phyloP scores from a whole-genome alignment of 2,329 filamentous ascomycete genomes.

The Aspergillus uvarum region DNA sequence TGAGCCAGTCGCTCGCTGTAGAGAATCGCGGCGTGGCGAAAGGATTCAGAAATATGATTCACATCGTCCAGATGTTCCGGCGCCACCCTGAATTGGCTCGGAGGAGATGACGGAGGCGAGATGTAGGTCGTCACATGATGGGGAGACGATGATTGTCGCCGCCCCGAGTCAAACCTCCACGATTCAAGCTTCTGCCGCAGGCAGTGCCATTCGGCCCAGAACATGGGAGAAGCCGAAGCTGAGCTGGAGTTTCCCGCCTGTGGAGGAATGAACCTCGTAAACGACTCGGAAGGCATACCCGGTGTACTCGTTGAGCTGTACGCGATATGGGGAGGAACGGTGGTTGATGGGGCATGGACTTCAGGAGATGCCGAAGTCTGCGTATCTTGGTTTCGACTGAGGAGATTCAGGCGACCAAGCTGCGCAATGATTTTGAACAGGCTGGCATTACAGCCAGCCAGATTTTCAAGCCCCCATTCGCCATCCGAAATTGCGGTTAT shows the following conservation, averaged over 20 bases:
- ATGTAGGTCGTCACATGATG: constrained; percentile 25
- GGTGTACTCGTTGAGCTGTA: constrained; percentile 26
- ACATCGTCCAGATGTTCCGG: constrained; percentile 70
- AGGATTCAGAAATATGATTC: constrained; percentile 81
- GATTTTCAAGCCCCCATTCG: constrained; percentile 75
- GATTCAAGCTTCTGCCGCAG: constrained; percentile 72
- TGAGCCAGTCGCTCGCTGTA: constrained; percentile 86
- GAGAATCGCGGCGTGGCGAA: constrained; percentile 82
- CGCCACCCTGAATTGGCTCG: constrained; percentile 38
- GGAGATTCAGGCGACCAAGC: constrained; percentile 78
- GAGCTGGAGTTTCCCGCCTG: constrained; percentile 20
- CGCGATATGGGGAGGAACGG: constrained; percentile 37
- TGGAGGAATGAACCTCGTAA: constrained; percentile 33
- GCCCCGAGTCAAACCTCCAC: constrained; percentile 68
- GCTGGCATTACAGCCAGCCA: constrained; percentile 81
- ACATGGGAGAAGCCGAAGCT: constrained; percentile 42
- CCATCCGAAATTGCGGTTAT: constrained; percentile 64
- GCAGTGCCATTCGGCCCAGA: constrained; percentile 85
- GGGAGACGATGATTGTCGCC: constrained; percentile 18
- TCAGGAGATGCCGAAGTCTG: constrained; percentile 15
- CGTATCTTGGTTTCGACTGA: constrained; percentile 65
- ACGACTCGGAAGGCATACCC: constrained; percentile 32
- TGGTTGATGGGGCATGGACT: constrained; percentile 20
- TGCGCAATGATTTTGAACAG: constrained; percentile 84
- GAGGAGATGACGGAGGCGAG: constrained; percentile 28